Evolutionary conservation across 495 filamentous ascomycete species (phyloP), one percentile per base, ranked within the genome.

Genomic region (Penicillium manginii): DNA sequence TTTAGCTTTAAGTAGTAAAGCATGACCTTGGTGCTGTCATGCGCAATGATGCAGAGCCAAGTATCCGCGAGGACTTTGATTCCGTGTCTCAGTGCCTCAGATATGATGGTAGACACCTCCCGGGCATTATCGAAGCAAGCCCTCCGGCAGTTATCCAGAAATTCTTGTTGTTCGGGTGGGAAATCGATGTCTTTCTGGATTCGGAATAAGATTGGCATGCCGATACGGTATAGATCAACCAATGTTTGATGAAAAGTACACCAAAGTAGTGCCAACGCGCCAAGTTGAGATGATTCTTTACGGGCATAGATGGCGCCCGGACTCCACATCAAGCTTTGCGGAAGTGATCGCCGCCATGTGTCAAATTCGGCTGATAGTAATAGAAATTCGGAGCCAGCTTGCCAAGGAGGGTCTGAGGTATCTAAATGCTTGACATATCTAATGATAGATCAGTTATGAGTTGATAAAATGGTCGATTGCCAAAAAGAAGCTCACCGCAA

Each of bases 151-250:
- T 60, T 11, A 2, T 60, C 47, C 14, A 60, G 54, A 21, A 64
- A 61, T 7, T 42, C 50, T 50, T 57, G 33, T 21, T 64, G 50
- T 10, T 58, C 58, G 2, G 58, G 54, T 19, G 62, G 62, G 23
- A 64, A 61, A 2, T 49, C 15, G 14, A 61, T 54, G 23, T 50
- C 14, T 22, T 52, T 60, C 23, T 54, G 48, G 14, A 64, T 57
- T 5, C 54, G 54, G 33, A 64, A 64, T 10, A 64, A 14, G 3
- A 32, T 50, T 1, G 62, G 62, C 57, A 64, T 60, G 2, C 62
- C 62, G 33, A 64, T 64, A 1, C 62, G 62, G 50, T 64, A 64
- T 11, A 64, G 57, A 33, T 64, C 62, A 35, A 60, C 58, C n/a
- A 60, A 29, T 21, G 62, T 60, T 43, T 64, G 62, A 32, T 64